Conservation (phyloP, 1,284 basidiomycete species). For the Boletus smithii region DNA sequence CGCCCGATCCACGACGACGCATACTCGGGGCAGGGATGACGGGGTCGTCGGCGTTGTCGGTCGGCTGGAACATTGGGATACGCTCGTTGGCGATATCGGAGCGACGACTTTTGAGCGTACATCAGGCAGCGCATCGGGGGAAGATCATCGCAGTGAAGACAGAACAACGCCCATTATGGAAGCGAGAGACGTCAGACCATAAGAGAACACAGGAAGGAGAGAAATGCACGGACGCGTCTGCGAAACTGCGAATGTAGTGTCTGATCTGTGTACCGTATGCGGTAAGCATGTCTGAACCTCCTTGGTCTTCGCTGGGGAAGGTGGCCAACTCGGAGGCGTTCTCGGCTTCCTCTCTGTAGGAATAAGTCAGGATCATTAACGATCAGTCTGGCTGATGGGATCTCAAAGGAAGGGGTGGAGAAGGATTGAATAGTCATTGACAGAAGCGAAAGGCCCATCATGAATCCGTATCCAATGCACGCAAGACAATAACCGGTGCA, state of each 20-base stretch:
- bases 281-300: conserved; percentile 50
- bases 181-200: conserved; percentile 2
- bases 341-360: conserved; percentile 85
- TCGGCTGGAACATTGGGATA: conserved; percentile 61
- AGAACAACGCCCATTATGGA: background rate
- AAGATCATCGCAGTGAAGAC: background rate
- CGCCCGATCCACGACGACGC: conserved; percentile 52
- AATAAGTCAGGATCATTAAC: conserved; percentile 1
- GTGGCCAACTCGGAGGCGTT: conserved; percentile 85
- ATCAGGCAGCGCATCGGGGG: background rate
- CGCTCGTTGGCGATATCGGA: conserved; percentile 94
- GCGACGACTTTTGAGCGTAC: conserved; percentile 57
- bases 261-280: conserved; percentile 65
- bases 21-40: conserved; percentile 63
- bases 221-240: conserved; percentile 73
- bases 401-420: background rate
- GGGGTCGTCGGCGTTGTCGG: conserved; percentile 35
- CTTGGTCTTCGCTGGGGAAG: conserved; percentile 43
- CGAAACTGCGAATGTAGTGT: conserved; percentile 84
- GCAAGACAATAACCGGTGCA: background rate
- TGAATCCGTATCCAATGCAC: background rate
- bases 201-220: background rate
- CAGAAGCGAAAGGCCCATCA: background rate
- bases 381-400: background rate
- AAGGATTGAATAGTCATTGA: background rate